Base-by-base conservation (phyloP, 169 alveolate genomes). In the Cryptosporidium sp. region DNA sequence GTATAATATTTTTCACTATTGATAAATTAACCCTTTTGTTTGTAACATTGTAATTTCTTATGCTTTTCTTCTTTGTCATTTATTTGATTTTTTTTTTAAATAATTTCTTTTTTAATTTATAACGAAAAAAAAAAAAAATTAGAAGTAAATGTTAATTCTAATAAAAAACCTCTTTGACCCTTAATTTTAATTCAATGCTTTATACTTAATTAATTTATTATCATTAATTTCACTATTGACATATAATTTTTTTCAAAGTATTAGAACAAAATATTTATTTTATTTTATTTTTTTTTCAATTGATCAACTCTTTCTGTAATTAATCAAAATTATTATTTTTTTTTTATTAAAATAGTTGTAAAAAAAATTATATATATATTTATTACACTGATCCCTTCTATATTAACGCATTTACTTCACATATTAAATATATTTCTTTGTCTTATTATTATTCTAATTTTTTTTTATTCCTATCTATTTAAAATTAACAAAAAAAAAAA, bases 41-140 rank as follows among this genome's bases (percentile, higher is more conserved):
- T 33, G 52, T 51, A 23, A 16, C 85, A 80, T 80, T 42, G 33
- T 80, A 18, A 33, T 48, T 80, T 62, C 80, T 80, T 21, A 26
- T 42, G 4, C 75, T 75, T 37, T 61, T 75, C 23, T 75, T 80
- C 26, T 65, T 80, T 29, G 31, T 35, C 89, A 80, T 80, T 65
- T 35, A 62, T 80, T 37, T 29, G 1, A 65, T 35, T 42, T 26
- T 35, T 14, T 35, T 14, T 70, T 0, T 0, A 23, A 44, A 16
- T 16, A 31, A 31, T 69, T 69, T 37, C 16, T 6, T 16, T 69
- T 18, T 70, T 70, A 23, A 42, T 12, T 18, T 9, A 56, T 23
- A 23, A 23, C 26, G 26, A 56, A 21, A 56, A 56, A 6, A 9
- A 21, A 14, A n/a, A 26, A 26, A 31, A 31, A 31, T 31, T 31